Conservation (phyloP, 2,329 filamentous ascomycete species). For the Nigrograna mackinnonii region DNA sequence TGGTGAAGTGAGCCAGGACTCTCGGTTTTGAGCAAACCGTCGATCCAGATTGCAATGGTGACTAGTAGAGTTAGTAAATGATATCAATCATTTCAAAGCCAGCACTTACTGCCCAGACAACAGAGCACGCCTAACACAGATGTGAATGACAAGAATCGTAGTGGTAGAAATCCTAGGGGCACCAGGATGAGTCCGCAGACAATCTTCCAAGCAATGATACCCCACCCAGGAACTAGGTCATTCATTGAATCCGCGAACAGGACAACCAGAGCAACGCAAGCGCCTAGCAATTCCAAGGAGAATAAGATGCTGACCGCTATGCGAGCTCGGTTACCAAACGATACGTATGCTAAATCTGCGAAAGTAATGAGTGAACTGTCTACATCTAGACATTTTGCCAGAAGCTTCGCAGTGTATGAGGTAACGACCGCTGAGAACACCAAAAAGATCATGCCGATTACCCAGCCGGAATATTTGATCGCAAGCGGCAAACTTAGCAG, state of each 20-base stretch:
- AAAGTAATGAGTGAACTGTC: conserved; percentile 89
- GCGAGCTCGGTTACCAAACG: conserved; percentile 81
- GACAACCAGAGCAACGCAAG: conserved; percentile 86
- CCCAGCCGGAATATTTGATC: conserved; percentile 85
- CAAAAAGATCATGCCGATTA: conserved; percentile 78
- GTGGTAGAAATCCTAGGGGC: conserved; percentile 81
- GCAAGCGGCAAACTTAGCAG: conserved; percentile 87
- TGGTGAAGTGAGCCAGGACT: conserved; percentile 81
- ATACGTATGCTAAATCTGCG: conserved; percentile 88
- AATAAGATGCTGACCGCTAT: conserved; percentile 85
- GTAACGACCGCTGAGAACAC: conserved; percentile 75
- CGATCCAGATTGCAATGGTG: conserved; percentile 78
- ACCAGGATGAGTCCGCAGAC: conserved; percentile 78
- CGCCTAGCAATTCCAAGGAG: conserved; percentile 82
- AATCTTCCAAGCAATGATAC: conserved; percentile 78
- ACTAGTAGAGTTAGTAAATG: too few relatives aligned
- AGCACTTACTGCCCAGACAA: conserved; percentile 78
- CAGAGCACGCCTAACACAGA: conserved; percentile 91
- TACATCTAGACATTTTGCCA: conserved; percentile 86
- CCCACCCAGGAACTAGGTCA: conserved; percentile 73
- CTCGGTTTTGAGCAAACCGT: conserved; percentile 82
- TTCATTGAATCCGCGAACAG: conserved; percentile 94
- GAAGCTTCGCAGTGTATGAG: conserved; percentile 80
- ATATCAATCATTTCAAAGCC: too few relatives aligned
- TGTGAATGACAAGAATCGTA: conserved; percentile 84